Evolutionary conservation across 805 yeast species (phyloP).

Genomic region (Schwanniomyces vanrijiae): DNA sequence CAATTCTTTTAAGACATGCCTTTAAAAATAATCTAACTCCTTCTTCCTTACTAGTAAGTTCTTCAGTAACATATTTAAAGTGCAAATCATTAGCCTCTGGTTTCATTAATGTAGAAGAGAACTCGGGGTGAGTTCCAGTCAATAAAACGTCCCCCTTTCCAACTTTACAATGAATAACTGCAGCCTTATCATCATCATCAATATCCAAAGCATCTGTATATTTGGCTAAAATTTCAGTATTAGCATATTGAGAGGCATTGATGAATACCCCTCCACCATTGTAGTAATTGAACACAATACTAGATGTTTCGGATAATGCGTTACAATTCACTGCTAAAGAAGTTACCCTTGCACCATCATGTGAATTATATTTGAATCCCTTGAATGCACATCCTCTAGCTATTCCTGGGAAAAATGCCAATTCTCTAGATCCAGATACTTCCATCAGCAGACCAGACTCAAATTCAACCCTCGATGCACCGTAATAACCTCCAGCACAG

Average conservation of each 20-base stretch:
- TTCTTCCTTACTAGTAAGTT: slow-evolving; percentile 43
- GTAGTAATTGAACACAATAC: slow-evolving; percentile 49
- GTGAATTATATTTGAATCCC: slow-evolving; percentile 80
- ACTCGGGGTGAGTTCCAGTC: slow-evolving; percentile 91
- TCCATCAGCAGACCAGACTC: slow-evolving; percentile 78
- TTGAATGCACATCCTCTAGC: slow-evolving; percentile 78
- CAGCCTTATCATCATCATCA: slow-evolving; percentile 51
- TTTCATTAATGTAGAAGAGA: slow-evolving; percentile 53
- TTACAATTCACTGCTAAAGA: slow-evolving; percentile 39
- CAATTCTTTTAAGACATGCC: slow-evolving; percentile 57
- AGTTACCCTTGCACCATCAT: slow-evolving; percentile 70
- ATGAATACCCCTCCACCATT: slow-evolving; percentile 92
- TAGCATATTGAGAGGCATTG: slow-evolving; percentile 59
- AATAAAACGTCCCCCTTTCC: slow-evolving; percentile 79
- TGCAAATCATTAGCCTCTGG: slow-evolving; percentile 29
- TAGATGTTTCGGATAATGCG: slow-evolving; percentile 24
- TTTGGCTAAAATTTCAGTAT: slow-evolving; percentile 72
- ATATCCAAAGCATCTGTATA: slow-evolving; percentile 62
- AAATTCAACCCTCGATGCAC: slow-evolving; percentile 73
- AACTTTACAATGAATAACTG: slow-evolving; percentile 63
- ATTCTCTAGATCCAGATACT: slow-evolving; percentile 83
- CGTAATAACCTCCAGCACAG: slow-evolving; percentile 96
- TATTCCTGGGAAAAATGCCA: slow-evolving; percentile 78
- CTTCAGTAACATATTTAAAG: slow-evolving; percentile 26
- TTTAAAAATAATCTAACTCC: slow-evolving; percentile 57